Evolutionary conservation across 2,329 filamentous ascomycete genomes (phyloP).

Genomic region (Penicillium sp.): DNA sequence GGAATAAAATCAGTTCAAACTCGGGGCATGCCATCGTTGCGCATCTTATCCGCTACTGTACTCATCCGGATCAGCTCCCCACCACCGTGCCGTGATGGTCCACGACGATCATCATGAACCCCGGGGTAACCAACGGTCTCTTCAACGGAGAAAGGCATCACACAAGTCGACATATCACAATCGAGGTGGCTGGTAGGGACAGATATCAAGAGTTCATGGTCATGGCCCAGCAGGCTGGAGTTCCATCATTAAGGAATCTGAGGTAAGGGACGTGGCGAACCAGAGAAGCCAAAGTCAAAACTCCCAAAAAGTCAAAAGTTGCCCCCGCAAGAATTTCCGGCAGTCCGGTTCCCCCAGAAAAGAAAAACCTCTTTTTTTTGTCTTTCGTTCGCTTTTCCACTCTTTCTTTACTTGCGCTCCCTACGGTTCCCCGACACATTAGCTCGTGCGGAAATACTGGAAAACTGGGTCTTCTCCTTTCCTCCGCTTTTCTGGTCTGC

Average conservation of each 20-base stretch:
- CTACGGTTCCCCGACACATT: neutral
- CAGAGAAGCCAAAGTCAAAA: neutral
- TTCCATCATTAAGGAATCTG: neutral
- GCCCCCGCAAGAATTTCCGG: neutral
- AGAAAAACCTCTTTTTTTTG: neutral
- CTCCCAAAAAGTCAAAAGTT: neutral
- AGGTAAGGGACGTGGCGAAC: neutral
- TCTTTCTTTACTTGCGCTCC: too few species aligned
- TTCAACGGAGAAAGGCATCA: conserved; percentile 9
- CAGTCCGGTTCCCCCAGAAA: neutral
- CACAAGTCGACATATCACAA: conserved; percentile 8
- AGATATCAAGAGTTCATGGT: conserved; percentile 12
- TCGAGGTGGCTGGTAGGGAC: conserved; percentile 3
- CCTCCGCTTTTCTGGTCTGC: neutral
- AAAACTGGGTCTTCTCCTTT: conserved; percentile 1
- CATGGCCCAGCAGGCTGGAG: conserved; percentile 9
- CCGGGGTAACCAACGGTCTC: conserved; percentile 1
- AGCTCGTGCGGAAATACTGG: neutral
- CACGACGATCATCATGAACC: conserved; percentile 10
- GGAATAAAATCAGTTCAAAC: too few species aligned
- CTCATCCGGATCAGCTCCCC: conserved; percentile 3
- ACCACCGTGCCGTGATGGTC: neutral
- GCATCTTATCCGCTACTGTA: neutral
- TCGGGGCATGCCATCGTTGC: too few species aligned
- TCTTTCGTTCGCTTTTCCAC: neutral